Conservation (phyloP, 1,284 basidiomycete species). For the Cutaneotrichosporon cavernicola region DNA sequence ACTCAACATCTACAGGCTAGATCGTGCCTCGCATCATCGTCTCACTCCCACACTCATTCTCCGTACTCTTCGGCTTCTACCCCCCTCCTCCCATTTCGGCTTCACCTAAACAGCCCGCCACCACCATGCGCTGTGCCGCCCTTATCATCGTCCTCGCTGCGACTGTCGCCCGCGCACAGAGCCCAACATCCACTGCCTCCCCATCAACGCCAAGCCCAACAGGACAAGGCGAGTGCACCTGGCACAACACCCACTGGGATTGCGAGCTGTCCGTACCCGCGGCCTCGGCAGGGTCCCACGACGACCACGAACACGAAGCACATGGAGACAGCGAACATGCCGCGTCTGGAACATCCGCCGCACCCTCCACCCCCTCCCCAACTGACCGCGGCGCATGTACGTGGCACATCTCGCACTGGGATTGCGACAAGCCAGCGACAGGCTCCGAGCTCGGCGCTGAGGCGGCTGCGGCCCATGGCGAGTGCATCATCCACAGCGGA, state of each 20-base stretch:
- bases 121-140: neutral
- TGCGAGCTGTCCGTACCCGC: conserved; percentile 22
- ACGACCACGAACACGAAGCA: neutral
- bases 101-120: neutral
- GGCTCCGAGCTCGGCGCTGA: conserved; percentile 18
- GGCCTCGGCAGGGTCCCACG: conserved; percentile 15
- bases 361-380: neutral
- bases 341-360: neutral
- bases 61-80: neutral
- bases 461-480: conserved; percentile 18
- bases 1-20: too few species aligned
- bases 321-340: neutral
- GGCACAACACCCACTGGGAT: conserved; percentile 42
- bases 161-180: conserved; percentile 16
- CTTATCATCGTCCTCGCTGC: conserved; percentile 1
- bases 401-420: neutral
- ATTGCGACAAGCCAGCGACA: neutral
- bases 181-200: conserved; percentile 4
- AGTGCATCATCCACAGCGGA: conserved; percentile 42
- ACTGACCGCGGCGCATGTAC: neutral
- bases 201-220: conserved; percentile 30
- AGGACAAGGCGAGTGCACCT: conserved; percentile 32
- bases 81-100: neutral
- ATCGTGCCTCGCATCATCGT: too few species aligned
- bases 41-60: too few species aligned